Conservation (phyloP, 225 moss, liverwort and hornwort genomes). For the Anthoceros angustus region DNA sequence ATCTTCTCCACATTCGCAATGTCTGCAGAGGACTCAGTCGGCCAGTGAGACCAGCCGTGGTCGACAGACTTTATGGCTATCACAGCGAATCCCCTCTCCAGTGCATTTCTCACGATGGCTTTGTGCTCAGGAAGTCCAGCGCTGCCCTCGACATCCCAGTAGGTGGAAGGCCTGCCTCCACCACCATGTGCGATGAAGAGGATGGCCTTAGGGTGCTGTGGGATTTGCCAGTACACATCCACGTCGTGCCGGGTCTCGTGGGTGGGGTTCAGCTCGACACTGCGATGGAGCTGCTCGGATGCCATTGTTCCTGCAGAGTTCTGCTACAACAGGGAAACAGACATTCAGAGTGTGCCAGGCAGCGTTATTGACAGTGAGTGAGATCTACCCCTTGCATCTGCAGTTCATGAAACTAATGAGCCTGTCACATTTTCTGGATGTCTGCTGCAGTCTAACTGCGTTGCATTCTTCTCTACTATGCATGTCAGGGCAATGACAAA, state of each 20-base stretch:
- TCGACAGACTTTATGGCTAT: constrained; percentile 10
- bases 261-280: neutral
- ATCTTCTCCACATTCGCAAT: constrained; percentile 15
- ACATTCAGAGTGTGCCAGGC: no score
- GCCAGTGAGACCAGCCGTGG: constrained; percentile 11
- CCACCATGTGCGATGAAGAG: neutral
- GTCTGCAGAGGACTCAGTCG: constrained; percentile 8
- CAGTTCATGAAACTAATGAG: no score
- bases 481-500: no score
- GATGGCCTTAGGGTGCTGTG: neutral
- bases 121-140: constrained; percentile 7
- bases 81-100: constrained; percentile 18
- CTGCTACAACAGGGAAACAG: no score
- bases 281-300: neutral
- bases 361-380: no score
- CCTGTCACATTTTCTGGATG: no score
- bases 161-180: neutral
- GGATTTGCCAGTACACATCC: neutral
- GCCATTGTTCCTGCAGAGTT: neutral
- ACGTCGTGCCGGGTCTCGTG: neutral
- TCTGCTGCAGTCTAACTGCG: no score
- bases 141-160: neutral
- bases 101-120: constrained; percentile 6
- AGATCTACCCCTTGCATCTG: no score
- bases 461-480: no score